A percentile compares a stretch with the other conserved stretches of the same genome.
Evolutionary conservation across 2,329 filamentous ascomycete genomes (phyloP).

Genomic region (Ilyonectria sp.): DNA sequence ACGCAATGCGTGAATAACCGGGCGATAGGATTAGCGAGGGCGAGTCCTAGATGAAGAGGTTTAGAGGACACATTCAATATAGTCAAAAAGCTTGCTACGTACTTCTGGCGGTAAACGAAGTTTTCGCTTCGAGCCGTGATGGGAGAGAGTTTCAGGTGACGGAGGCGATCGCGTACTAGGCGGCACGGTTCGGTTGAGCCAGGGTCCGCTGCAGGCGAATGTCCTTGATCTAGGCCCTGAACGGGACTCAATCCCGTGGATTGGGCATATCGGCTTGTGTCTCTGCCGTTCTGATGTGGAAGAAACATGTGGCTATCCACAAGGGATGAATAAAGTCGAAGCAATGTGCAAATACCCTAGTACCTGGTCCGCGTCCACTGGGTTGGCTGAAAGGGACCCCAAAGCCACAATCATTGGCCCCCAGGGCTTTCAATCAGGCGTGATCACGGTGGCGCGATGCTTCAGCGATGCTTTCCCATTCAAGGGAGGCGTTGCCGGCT

Average conservation of each 20-base stretch:
- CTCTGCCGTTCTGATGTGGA: not conserved
- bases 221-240: constrained; percentile 11
- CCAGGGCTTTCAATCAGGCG: not conserved
- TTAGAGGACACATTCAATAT: not conserved
- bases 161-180: constrained; percentile 4
- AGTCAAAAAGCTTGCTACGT: not conserved
- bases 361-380: not conserved
- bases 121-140: constrained; percentile 19
- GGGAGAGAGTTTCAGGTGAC: constrained; percentile 28
- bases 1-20: not conserved
- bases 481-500: not conserved
- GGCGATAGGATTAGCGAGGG: not conserved
- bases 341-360: not conserved
- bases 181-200: not conserved
- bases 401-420: not conserved
- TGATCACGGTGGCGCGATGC: constrained; percentile 12
- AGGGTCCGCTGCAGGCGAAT: constrained; percentile 4
- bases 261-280: constrained; percentile 1
- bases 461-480: constrained; percentile 2
- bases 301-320: not conserved
- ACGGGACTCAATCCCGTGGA: not conserved
- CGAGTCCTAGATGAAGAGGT: too few relatives aligned
- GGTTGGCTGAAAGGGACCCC: not conserved
- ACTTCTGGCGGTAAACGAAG: not conserved
- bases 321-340: not conserved